These are phyloP conservation scores for Tuber borchii DNA, from an alignment of 495 filamentous ascomycete species.

Conservation along the genomic window DNA sequence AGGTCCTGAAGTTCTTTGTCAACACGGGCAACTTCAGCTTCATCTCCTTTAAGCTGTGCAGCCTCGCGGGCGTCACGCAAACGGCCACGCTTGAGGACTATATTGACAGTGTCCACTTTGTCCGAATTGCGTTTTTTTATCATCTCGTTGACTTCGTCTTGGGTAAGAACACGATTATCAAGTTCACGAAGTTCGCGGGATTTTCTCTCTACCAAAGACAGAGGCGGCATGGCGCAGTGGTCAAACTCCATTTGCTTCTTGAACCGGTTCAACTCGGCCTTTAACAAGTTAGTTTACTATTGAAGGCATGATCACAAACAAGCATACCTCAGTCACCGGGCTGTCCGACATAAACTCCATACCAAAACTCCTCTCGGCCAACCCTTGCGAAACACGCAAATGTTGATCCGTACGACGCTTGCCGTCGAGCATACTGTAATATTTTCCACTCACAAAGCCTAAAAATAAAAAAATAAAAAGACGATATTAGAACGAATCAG, in stretches of 20 bases:
- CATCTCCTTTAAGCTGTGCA: constrained; percentile 59
- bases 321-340: constrained; percentile 62
- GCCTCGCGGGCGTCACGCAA: constrained; percentile 56
- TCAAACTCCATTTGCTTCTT: constrained; percentile 66
- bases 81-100: constrained; percentile 57
- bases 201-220: constrained; percentile 59
- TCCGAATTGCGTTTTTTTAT: constrained; percentile 57
- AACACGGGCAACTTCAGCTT: constrained; percentile 53
- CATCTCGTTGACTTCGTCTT: constrained; percentile 69
- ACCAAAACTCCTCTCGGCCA: constrained; percentile 67
- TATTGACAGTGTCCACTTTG: constrained; percentile 47
- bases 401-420: constrained; percentile 73
- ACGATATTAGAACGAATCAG: constrained; percentile 42
- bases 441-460: constrained; percentile 71
- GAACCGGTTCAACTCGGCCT: constrained; percentile 80
- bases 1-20: constrained; percentile 63
- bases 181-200: constrained; percentile 74
- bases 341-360: constrained; percentile 77
- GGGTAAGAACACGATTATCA: constrained; percentile 69
- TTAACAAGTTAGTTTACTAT: constrained; percentile 38
- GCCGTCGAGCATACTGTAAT: constrained; percentile 66
- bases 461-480: too few species aligned
- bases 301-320: background rate
- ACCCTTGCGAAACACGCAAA: constrained; percentile 65
- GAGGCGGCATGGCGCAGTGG: constrained; percentile 62